Conservation (phyloP, 331 rosid species). For the Acacia concinna region DNA sequence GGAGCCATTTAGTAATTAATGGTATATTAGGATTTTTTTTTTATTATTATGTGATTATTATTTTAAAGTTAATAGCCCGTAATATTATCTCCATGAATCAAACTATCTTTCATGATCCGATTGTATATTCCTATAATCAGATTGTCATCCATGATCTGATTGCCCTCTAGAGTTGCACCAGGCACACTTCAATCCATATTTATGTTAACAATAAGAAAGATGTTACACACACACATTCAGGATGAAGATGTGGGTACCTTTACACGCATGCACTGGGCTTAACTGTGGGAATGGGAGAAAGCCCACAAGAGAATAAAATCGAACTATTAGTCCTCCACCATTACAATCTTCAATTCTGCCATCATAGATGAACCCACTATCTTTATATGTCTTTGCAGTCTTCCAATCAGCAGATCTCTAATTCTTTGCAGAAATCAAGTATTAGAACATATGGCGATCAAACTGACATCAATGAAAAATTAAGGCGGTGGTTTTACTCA, state of each 20-base stretch:
- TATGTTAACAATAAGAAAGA: background rate
- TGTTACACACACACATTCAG: background rate
- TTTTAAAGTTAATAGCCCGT: no score
- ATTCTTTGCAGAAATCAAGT: constrained; percentile 78
- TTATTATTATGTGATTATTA: no score
- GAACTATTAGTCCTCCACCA: constrained; percentile 70
- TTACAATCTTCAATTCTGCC: constrained; percentile 79
- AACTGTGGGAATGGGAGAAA: constrained; percentile 83
- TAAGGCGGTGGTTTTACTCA: background rate
- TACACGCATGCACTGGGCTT: constrained; percentile 70
- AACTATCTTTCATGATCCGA: no score
- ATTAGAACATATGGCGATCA: constrained; percentile 40
- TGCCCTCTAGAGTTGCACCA: no score
- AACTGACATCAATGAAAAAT: constrained; percentile 12
- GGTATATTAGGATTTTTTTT: no score
- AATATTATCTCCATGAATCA: no score
- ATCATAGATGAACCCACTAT: constrained; percentile 56
- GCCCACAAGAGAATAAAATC: constrained; percentile 68
- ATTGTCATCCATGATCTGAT: no score
- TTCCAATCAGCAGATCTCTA: constrained; percentile 94
- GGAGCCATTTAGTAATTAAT: no score
- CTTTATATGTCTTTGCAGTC: constrained; percentile 61
- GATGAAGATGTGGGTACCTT: constrained; percentile 50
- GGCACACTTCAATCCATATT: background rate
- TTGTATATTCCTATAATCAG: no score